phyloP scores from a whole-genome alignment of 2,329 filamentous ascomycete species.

The Ceratocystis variospora region DNA sequence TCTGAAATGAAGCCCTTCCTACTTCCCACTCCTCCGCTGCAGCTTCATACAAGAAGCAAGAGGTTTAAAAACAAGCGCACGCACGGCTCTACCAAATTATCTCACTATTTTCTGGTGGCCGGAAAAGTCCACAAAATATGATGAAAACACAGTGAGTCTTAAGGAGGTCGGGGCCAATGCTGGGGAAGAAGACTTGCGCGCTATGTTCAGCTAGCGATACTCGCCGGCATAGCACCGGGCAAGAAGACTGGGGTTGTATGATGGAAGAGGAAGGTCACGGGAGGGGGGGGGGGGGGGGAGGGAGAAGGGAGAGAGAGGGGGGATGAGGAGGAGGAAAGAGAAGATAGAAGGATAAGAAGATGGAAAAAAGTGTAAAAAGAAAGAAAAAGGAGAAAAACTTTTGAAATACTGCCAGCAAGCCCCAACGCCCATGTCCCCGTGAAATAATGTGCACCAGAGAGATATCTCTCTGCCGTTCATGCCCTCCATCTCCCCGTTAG shows the following conservation, averaged over 20 bases:
- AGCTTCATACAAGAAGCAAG: background rate
- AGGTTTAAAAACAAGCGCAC: background rate
- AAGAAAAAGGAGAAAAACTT: background rate
- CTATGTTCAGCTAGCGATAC: background rate
- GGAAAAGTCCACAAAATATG: background rate
- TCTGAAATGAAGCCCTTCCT: too few relatives aligned
- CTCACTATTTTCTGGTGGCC: background rate
- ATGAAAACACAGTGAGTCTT: background rate
- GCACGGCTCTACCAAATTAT: background rate
- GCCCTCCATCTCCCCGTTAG: background rate
- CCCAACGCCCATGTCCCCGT: too few relatives aligned
- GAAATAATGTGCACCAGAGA: background rate
- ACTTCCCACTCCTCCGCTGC: background rate
- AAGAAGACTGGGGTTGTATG: background rate
- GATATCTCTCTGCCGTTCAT: background rate
- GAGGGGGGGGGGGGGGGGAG: too few relatives aligned
- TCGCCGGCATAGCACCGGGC: conserved; percentile 1
- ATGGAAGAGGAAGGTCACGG: background rate
- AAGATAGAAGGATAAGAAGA: background rate
- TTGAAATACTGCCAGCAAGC: background rate
- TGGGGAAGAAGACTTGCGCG: background rate
- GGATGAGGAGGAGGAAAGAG: background rate
- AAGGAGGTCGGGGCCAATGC: background rate
- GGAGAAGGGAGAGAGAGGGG: too few relatives aligned
- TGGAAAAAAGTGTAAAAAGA: background rate